Conservation (phyloP, 1,139 yeast genomes). For the Scheffersomyces titani region DNA sequence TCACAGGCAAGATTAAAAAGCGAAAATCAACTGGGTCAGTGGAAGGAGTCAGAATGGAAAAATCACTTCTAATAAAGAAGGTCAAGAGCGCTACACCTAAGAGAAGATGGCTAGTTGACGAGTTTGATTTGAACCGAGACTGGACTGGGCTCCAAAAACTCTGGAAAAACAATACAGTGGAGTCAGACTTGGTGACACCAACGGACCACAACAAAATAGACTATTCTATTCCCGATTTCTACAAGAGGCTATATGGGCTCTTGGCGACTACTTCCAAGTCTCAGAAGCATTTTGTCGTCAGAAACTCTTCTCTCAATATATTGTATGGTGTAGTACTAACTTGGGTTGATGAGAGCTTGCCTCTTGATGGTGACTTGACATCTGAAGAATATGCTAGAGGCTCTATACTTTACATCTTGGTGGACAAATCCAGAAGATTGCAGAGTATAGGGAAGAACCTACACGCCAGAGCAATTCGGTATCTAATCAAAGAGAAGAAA, state of each 20-base stretch:
- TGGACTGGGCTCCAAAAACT: constrained; percentile 50
- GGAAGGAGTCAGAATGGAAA: constrained; percentile 14
- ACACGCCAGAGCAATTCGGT: constrained; percentile 56
- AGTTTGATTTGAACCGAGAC: constrained; percentile 53
- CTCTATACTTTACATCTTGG: constrained; percentile 49
- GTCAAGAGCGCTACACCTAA: constrained; percentile 27
- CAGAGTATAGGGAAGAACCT: constrained; percentile 62
- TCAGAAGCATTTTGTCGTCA: constrained; percentile 58
- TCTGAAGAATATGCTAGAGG: constrained; percentile 32
- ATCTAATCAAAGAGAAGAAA: constrained; percentile 46
- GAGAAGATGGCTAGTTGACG: constrained; percentile 64
- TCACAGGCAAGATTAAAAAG: constrained; percentile 26
- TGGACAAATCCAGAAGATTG: constrained; percentile 56
- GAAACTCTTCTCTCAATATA: constrained; percentile 59
- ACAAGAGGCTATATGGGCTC: constrained; percentile 32
- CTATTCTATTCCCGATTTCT: constrained; percentile 31
- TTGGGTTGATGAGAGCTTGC: constrained; percentile 44
- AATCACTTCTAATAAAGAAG: constrained; percentile 10
- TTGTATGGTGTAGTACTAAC: constrained; percentile 61
- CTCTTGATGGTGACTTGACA: constrained; percentile 17
- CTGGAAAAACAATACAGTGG: constrained; percentile 32
- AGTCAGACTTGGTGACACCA: constrained; percentile 11
- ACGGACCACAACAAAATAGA: constrained; percentile 16
- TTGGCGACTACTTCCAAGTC: constrained; percentile 25
- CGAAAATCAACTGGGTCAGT: constrained; percentile 8